Evolutionary conservation across 805 yeast species (phyloP), one percentile per base, ranked within the genome.

Genomic region (Cyberlindnera mrakii): DNA sequence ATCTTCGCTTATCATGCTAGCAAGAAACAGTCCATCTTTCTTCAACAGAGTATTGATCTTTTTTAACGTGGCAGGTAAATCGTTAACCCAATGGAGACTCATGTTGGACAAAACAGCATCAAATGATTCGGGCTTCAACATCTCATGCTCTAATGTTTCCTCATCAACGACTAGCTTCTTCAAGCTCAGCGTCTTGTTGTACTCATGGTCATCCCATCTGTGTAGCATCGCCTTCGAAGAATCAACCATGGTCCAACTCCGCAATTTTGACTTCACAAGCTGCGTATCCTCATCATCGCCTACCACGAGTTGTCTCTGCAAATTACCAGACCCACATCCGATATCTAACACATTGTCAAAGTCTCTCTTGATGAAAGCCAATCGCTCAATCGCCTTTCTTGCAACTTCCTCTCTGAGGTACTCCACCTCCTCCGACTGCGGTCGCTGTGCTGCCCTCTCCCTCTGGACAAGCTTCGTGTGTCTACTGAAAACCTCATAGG

Each of bases 1-100:
- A 57, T 87, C 96, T 10, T 90, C 91, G 17, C 91, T 93, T 51
- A 85, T 75, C 72, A 87, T 74, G 18, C 88, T 75, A 2, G 85
- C 95, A 71, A 87, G 72, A 51, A 87, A 84, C 55, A 89, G 68
- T 2, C 95, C 91, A 60, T 87, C 95, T 2, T 91, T 91, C 46
- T 76, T 77, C 31, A 87, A 66, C 20, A 84, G 70, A 5, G 64
- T 56, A 56, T 79, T 76, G 51, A 86, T 71, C 46, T 75, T 71
- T 15, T 63, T 60, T 40, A 86, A 70, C 3, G 78, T 75, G 1
- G 71, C 67, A 0, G 95, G 95, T n/a, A 87, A 70, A 53, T 87
- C 90, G 55, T 87, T 87, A 45, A 85, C 78, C 96, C 96, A 87
- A 60, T 87, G 95, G 57, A 87, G 57, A 18, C 85, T 74, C 50